phyloP scores from a whole-genome alignment of 257 asterid species.

The Echium plantagineum region DNA sequence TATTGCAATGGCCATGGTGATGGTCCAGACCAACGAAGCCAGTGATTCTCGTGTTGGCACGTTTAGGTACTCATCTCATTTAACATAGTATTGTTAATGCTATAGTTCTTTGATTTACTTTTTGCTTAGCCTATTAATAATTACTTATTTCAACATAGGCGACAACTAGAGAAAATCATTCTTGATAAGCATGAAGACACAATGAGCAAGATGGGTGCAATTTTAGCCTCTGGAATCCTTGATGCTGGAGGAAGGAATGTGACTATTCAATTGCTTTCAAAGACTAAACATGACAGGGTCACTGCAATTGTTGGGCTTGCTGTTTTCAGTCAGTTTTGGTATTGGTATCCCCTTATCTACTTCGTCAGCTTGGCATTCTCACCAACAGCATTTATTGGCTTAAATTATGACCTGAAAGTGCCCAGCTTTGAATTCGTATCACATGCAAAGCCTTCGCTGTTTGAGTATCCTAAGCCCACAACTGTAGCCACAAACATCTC shows the following conservation, averaged over 20 bases:
- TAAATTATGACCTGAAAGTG: slow-evolving; percentile 79
- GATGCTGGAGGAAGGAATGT: slow-evolving; percentile 99
- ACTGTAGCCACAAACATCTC: slow-evolving; percentile 59
- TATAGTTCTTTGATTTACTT: slow-evolving; percentile 3
- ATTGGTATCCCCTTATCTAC: slow-evolving; percentile 88
- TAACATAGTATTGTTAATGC: neutral
- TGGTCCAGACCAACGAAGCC: slow-evolving; percentile 91
- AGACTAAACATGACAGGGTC: slow-evolving; percentile 75
- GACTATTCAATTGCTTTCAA: slow-evolving; percentile 70
- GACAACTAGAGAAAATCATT: slow-evolving; percentile 81
- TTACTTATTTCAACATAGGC: slow-evolving; percentile 30
- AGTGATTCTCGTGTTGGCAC: slow-evolving; percentile 30
- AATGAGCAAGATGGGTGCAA: slow-evolving; percentile 43
- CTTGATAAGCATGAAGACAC: slow-evolving; percentile 85
- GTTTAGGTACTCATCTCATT: slow-evolving; percentile 40
- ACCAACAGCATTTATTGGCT: slow-evolving; percentile 91
- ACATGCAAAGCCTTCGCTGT: neutral
- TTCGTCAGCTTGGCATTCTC: slow-evolving; percentile 88
- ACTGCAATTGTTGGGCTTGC: slow-evolving; percentile 94
- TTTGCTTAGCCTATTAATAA: neutral
- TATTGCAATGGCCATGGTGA: slow-evolving; percentile 98
- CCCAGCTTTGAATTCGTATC: slow-evolving; percentile 75
- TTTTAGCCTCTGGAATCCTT: slow-evolving; percentile 87
- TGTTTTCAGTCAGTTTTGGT: slow-evolving; percentile 33
- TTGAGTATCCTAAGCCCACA: slow-evolving; percentile 49